phyloP scores from a whole-genome alignment of 768 basidiomycete genomes.

The Boletus tomentosulus region DNA sequence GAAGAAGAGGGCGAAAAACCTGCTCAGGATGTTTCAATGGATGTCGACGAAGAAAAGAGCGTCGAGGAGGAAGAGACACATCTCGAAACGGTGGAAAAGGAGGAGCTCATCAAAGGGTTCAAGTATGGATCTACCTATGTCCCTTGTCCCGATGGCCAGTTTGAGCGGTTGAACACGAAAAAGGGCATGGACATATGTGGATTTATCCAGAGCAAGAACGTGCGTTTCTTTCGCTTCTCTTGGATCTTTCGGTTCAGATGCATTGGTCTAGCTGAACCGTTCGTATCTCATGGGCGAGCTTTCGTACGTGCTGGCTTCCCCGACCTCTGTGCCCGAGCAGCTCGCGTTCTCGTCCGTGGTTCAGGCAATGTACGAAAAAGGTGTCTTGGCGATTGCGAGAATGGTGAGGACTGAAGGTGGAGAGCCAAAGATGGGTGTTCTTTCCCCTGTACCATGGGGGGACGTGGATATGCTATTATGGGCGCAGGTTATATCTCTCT shows the following conservation, averaged over 20 bases:
- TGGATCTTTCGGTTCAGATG: background rate
- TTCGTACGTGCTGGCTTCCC: constrained; percentile 80
- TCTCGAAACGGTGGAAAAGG: constrained; percentile 63
- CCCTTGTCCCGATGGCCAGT: constrained; percentile 83
- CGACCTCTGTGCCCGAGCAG: constrained; percentile 61
- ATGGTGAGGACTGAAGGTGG: constrained; percentile 70
- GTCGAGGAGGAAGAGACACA: constrained; percentile 34
- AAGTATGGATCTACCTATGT: constrained; percentile 89
- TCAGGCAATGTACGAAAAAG: constrained; percentile 67
- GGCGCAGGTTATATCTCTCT: constrained; percentile 59
- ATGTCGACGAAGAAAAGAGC: constrained; percentile 31
- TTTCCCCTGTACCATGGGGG: constrained; percentile 58
- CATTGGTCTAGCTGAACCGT: constrained; percentile 62
- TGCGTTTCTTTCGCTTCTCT: constrained; percentile 29
- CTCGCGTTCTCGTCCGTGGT: constrained; percentile 85
- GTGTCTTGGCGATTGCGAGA: constrained; percentile 73
- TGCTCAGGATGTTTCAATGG: constrained; percentile 15
- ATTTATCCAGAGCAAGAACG: constrained; percentile 70
- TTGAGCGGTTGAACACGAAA: constrained; percentile 64
- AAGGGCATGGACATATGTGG: constrained; percentile 87
- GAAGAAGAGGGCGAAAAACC: constrained; percentile 20
- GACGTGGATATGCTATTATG: constrained; percentile 79
- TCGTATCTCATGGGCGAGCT: constrained; percentile 83
- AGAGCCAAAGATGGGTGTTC: constrained; percentile 85
- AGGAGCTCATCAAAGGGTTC: constrained; percentile 76